These are phyloP conservation scores for Serendipita sp. DNA, from an alignment of 768 basidiomycete species.

Conservation along the genomic window DNA sequence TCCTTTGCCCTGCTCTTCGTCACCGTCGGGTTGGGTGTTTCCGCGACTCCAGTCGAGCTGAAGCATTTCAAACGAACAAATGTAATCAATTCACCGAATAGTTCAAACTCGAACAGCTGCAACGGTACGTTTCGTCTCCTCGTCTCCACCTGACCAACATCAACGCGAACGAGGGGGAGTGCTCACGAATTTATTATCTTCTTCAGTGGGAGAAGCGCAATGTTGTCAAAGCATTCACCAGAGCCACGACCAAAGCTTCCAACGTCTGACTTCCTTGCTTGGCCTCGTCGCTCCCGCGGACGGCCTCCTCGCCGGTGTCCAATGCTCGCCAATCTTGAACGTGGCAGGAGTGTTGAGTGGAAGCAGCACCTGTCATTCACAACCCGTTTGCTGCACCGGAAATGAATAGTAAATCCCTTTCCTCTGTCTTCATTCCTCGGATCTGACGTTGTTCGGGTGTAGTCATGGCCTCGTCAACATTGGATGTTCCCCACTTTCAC, in stretches of 20 bases:
- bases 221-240: constrained; percentile 2
- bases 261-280: not conserved
- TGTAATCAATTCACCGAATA: not conserved
- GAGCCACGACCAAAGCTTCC: not conserved
- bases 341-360: not conserved
- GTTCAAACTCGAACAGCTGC: not conserved
- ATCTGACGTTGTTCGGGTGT: not conserved
- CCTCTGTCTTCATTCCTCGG: too few relatives aligned
- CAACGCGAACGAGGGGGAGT: not conserved
- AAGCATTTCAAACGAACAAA: not conserved
- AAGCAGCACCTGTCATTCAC: not conserved
- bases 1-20: too few relatives aligned
- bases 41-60: not conserved
- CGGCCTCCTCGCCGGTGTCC: not conserved
- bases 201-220: constrained; percentile 2
- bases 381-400: not conserved
- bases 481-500: not conserved
- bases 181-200: not conserved
- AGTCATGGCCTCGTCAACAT: constrained; percentile 2
- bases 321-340: not conserved
- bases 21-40: not conserved
- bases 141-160: not conserved
- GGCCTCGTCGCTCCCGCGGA: not conserved
- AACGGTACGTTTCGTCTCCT: not conserved
- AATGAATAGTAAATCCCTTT: not conserved